Base-by-base conservation (phyloP, 108 stramenopile species). In the Thalassiosira profunda region DNA sequence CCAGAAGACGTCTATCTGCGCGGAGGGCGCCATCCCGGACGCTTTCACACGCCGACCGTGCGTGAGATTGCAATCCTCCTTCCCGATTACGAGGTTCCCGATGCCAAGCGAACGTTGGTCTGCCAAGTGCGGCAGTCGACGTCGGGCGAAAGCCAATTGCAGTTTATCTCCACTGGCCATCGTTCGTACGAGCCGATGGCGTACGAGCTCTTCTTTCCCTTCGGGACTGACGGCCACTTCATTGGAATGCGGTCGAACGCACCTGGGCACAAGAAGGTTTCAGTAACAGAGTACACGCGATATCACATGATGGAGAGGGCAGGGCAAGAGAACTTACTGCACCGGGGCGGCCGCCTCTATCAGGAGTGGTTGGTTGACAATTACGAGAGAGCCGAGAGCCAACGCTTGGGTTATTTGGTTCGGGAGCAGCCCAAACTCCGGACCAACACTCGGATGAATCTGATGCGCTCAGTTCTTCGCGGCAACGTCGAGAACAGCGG, bases 141-240 rank as follows among this genome's bases (percentile, higher is more conserved):
- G n/a, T n/a, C n/a, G n/a, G 48, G 30, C 18, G 24, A 26, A 31
- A 12, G 15, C 18, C 31, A 37, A 29, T n/a, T 33, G 10, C 12
- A 44, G 15, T 40, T 29, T 12, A 57, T 14, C 48, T 34, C 21
- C 12, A 41, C 53, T 25, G 41, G 42, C 17, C 51, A 67, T n/a
- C 21, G 34, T 21, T 67, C 38, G 15, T 41, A 68, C 5, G 41
- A 42, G 10, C 55, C 42, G 5, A 25, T 68, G 17, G 26, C 41
- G 20, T 68, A 57, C 47, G 45, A 33, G 46, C 29, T 68, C 10
- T 21, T 68, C 30, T 71, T 49, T 47, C 63, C 46, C 21, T 37
- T 42, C 47, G 76, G 68, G 24, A 54, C 28, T 40, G 75, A 62
- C 48, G 67, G 58, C 23, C 35, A 37, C 24, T 52, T 48, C 18